Conservation (phyloP, 2,329 filamentous ascomycete species). For the Diplodia seriata region DNA sequence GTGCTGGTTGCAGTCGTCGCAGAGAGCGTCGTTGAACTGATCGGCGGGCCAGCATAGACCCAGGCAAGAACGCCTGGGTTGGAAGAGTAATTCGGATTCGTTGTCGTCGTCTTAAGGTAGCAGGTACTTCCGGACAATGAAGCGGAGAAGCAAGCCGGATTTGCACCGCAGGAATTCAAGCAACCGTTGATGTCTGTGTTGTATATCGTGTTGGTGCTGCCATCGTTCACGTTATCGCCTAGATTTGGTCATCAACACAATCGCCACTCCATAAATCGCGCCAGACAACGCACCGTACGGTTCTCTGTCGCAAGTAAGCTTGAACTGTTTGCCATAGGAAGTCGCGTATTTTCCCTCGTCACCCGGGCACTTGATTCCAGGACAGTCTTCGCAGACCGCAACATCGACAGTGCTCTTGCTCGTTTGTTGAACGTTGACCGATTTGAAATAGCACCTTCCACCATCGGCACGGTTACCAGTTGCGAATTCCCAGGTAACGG, state of each 20-base stretch:
- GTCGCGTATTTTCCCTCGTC: background rate
- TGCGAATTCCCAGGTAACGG: constrained; percentile 7
- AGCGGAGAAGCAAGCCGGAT: background rate
- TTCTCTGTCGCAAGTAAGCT: background rate
- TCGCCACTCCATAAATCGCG: background rate
- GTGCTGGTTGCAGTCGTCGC: background rate
- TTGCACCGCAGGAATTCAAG: background rate
- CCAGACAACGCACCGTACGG: background rate
- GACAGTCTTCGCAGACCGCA: constrained; percentile 5
- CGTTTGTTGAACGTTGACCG: background rate
- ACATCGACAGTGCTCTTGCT: background rate
- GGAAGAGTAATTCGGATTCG: background rate
- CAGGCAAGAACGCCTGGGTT: background rate
- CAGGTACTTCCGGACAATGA: background rate
- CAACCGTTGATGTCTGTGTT: background rate
- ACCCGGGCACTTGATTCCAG: background rate
- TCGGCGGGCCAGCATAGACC: background rate
- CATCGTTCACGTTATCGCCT: constrained; percentile 1
- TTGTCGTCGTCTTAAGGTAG: background rate
- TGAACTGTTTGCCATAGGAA: background rate
- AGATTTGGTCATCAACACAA: background rate
- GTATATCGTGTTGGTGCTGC: background rate
- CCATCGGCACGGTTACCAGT: background rate
- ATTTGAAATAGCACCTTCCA: constrained; percentile 16
- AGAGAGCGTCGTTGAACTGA: background rate